Evolutionary conservation across 2,329 filamentous ascomycete genomes (phyloP).

Genomic region (Aspergillus phoenicis): DNA sequence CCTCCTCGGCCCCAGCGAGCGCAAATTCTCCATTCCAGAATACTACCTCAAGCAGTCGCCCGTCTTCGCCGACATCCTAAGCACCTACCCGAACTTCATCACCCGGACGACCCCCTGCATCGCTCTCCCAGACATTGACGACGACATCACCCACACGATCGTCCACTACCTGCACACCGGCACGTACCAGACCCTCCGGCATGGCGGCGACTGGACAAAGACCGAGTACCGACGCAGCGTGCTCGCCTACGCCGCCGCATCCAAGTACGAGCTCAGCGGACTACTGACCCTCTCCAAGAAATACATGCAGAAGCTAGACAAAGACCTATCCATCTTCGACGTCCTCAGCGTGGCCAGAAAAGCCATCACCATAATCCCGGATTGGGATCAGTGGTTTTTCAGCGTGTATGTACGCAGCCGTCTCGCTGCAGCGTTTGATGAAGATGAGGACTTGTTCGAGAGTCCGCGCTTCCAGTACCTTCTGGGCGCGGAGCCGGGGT

Average conservation of each 20-base stretch:
- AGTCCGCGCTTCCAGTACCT: conserved; percentile 6
- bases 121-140: conserved; percentile 6
- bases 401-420: not conserved
- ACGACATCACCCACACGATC: conserved; percentile 6
- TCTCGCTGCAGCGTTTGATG: conserved; percentile 1
- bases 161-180: conserved; percentile 7
- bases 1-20: conserved; percentile 5
- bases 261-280: not conserved
- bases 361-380: not conserved
- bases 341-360: conserved; percentile 1
- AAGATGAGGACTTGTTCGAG: conserved; percentile 7
- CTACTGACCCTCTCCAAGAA: conserved; percentile 1
- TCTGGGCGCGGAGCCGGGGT: not conserved
- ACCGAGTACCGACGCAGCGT: conserved; percentile 9
- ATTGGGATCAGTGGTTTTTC: conserved; percentile 9
- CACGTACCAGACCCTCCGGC: conserved; percentile 5
- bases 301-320: conserved; percentile 10
- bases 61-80: conserved; percentile 5
- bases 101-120: conserved; percentile 2
- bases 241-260: not conserved
- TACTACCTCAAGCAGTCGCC: conserved; percentile 7
- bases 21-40: conserved; percentile 3
- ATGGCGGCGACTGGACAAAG: conserved; percentile 8
- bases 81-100: conserved; percentile 7
- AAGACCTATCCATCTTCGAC: conserved; percentile 6